phyloP scores from a whole-genome alignment of 768 basidiomycete species.

The Boletus vermiculosoides region DNA sequence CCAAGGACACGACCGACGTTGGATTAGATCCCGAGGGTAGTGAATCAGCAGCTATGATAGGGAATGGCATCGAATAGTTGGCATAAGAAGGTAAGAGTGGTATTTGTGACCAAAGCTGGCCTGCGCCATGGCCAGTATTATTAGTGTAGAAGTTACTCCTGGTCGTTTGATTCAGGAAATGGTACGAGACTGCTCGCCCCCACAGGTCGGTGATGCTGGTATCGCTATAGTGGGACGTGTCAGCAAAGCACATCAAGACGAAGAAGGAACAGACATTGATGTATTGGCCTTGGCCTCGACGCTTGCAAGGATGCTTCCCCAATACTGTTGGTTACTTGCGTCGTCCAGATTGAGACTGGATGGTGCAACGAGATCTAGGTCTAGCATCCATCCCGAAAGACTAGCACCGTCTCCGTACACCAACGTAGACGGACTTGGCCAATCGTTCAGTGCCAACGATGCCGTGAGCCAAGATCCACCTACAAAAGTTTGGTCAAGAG shows the following conservation, averaged over 20 bases:
- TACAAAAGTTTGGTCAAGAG: constrained; percentile 16
- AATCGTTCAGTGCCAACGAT: constrained; percentile 64
- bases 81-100: constrained; percentile 51
- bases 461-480: constrained; percentile 69
- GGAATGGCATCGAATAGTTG: constrained; percentile 56
- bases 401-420: constrained; percentile 54
- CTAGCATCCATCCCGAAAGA: constrained; percentile 55
- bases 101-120: constrained; percentile 64
- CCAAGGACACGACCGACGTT: constrained; percentile 39
- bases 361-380: constrained; percentile 55
- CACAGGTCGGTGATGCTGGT: constrained; percentile 67
- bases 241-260: not conserved
- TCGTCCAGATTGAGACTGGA: constrained; percentile 49
- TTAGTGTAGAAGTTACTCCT: constrained; percentile 59
- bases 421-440: constrained; percentile 54
- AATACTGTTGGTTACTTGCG: constrained; percentile 49
- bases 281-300: constrained; percentile 53
- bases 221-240: constrained; percentile 38
- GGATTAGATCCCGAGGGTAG: constrained; percentile 44
- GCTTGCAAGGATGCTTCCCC: constrained; percentile 52
- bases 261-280: constrained; percentile 45
- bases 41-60: constrained; percentile 61
- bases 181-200: constrained; percentile 64
- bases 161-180: constrained; percentile 69
- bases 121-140: constrained; percentile 64